These are phyloP conservation scores for Penicillium angulare DNA, from an alignment of 495 filamentous ascomycete genomes.

Conservation along the genomic window DNA sequence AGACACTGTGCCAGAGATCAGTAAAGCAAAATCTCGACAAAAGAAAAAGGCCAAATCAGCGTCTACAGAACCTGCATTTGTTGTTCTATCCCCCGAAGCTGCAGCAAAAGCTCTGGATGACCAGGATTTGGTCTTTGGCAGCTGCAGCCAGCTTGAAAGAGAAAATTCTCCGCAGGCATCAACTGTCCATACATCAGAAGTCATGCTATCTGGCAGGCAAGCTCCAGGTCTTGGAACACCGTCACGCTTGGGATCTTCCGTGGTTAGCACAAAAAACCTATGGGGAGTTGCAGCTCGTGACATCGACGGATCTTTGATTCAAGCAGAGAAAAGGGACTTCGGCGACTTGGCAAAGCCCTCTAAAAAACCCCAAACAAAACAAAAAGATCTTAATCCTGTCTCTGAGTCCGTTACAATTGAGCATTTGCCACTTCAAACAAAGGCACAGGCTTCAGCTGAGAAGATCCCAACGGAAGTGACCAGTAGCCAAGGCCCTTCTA, in stretches of 20 bases:
- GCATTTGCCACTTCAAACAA: neutral
- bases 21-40: slow-evolving; percentile 19
- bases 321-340: slow-evolving; percentile 53
- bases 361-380: no score
- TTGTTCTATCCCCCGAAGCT: slow-evolving; percentile 70
- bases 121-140: slow-evolving; percentile 88
- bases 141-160: slow-evolving; percentile 81
- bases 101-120: slow-evolving; percentile 65
- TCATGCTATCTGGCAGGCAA: neutral
- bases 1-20: slow-evolving; percentile 22
- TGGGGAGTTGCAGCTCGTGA: slow-evolving; percentile 72
- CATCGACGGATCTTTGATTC: slow-evolving; percentile 56
- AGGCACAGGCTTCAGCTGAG: neutral
- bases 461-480: neutral
- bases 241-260: slow-evolving; percentile 20
- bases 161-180: slow-evolving; percentile 71
- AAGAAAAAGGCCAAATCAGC: slow-evolving; percentile 29
- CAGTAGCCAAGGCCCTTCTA: slow-evolving; percentile 16
- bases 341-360: no score
- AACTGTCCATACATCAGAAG: slow-evolving; percentile 64
- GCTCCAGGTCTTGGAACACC: neutral
- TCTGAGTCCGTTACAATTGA: neutral
- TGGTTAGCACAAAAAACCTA: slow-evolving; percentile 42
- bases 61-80: slow-evolving; percentile 34
- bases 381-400: neutral